Evolutionary conservation across 805 yeast species (phyloP).

Genomic region (Yamadazyma akitaensis): DNA sequence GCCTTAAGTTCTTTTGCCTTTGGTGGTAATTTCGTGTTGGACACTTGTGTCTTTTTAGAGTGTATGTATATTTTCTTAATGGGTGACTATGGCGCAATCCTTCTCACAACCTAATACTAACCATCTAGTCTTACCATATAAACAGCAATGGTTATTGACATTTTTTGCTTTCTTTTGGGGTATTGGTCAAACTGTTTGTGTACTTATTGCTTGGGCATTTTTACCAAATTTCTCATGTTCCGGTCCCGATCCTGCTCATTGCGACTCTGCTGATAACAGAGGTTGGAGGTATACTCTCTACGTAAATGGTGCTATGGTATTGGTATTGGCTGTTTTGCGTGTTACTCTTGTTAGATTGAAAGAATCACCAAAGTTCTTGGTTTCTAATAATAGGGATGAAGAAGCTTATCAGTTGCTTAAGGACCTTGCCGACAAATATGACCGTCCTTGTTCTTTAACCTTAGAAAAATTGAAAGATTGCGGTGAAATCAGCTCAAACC

Average conservation of each 20-base stretch:
- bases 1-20: slow-evolving; percentile 44
- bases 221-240: slow-evolving; percentile 48
- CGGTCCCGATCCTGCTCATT: slow-evolving; percentile 26
- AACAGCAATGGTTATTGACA: slow-evolving; percentile 50
- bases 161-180: slow-evolving; percentile 57
- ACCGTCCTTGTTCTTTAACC: slow-evolving; percentile 42
- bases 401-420: slow-evolving; percentile 45
- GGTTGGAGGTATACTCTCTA: slow-evolving; percentile 61
- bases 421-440: slow-evolving; percentile 46
- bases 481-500: slow-evolving; percentile 34
- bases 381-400: slow-evolving; percentile 51
- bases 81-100: too few species aligned
- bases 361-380: slow-evolving; percentile 57
- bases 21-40: slow-evolving; percentile 49
- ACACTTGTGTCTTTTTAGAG: slow-evolving; percentile 11
- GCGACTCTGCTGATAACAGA: slow-evolving; percentile 47
- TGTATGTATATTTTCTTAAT: slow-evolving; percentile 1
- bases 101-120: slow-evolving; percentile 31
- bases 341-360: slow-evolving; percentile 35
- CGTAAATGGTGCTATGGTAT: slow-evolving; percentile 49
- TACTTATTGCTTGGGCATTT: slow-evolving; percentile 55
- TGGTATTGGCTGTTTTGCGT: slow-evolving; percentile 31
- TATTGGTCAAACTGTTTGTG: slow-evolving; percentile 55
- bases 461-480: slow-evolving; percentile 43
- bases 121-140: slow-evolving; percentile 51